These are phyloP conservation scores for Barnettozyma pratensis DNA, from an alignment of 805 yeast species.

Conservation along the genomic window DNA sequence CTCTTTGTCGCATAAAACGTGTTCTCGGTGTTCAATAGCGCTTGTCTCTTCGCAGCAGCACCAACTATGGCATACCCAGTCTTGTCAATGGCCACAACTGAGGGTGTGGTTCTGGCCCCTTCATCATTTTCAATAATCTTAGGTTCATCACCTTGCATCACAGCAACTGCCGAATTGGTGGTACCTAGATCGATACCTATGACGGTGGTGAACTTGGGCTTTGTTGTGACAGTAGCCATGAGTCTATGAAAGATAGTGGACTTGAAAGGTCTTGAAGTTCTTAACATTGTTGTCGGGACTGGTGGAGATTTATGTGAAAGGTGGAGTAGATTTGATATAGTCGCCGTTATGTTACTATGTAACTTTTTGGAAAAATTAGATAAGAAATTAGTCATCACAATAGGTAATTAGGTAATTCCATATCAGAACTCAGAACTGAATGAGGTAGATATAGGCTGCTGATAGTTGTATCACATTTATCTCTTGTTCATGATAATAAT, in stretches of 20 bases:
- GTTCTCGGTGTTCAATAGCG: conserved; percentile 67
- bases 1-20: conserved; percentile 82
- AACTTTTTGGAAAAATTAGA: too few species aligned
- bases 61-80: conserved; percentile 50
- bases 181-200: conserved; percentile 84
- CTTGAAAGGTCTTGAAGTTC: background rate
- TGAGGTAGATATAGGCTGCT: too few species aligned
- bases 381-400: too few species aligned
- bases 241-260: background rate
- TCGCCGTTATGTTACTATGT: too few species aligned
- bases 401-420: too few species aligned
- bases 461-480: too few species aligned
- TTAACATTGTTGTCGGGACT: background rate
- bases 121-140: conserved; percentile 70
- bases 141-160: conserved; percentile 59
- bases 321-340: too few species aligned
- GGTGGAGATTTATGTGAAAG: too few species aligned
- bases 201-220: conserved; percentile 29
- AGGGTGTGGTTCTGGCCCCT: conserved; percentile 77
- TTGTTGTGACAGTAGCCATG: background rate
- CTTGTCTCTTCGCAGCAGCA: conserved; percentile 70
- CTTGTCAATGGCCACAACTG: conserved; percentile 62
- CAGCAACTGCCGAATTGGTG: conserved; percentile 82
- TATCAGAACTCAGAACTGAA: too few species aligned
- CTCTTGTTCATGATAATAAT: too few species aligned